Evolutionary conservation across 1,139 yeast genomes (phyloP), one percentile per base, ranked within the genome.

Genomic region (Kodamaea suecica): DNA sequence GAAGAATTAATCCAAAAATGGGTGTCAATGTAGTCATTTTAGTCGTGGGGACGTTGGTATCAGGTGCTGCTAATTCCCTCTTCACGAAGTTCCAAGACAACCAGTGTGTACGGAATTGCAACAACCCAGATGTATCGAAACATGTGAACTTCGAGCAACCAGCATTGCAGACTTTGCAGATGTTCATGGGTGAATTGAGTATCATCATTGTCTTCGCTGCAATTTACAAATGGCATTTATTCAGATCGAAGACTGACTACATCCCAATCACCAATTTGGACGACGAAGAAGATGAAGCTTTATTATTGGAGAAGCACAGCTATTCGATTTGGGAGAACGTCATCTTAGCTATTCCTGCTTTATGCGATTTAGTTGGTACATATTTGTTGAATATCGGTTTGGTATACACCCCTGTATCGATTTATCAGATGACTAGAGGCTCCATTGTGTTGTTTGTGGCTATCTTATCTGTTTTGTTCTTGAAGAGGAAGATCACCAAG

Each of bases 401-500:
- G 43, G 57, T 84, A 11, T 78, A 79, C 53, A 79, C 80, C 2
- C 94, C 95, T 0, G 95, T 84, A n/a, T 81, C 90, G 2, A 73
- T 84, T 30, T 85, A 83, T 57, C 95, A 85, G 55, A 85, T 85
- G 95, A 79, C 84, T 10, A 67, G 95, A 44, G 95, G 95, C 4
- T 75, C 90, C 0, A 64, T 84, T 32, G 87, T 84, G 29, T 61
- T 85, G 29, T 84, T 83, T 61, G 95, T 84, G 21, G 95, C 90
- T 2, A 57, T 80, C 13, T 71, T 84, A 50, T 80, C 88, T 12
- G 81, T 82, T 13, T 25, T 80, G 0, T 83, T 83, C 48, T 69
- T 85, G 46, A 68, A 73, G 36, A 70, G 77, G 34, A 62, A 55
- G 16, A 77, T 84, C 34, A 63, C 79, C 17, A 69, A 73, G 41